These are phyloP conservation scores for Candida jianshihensis DNA, from an alignment of 805 yeast species.

Conservation along the genomic window DNA sequence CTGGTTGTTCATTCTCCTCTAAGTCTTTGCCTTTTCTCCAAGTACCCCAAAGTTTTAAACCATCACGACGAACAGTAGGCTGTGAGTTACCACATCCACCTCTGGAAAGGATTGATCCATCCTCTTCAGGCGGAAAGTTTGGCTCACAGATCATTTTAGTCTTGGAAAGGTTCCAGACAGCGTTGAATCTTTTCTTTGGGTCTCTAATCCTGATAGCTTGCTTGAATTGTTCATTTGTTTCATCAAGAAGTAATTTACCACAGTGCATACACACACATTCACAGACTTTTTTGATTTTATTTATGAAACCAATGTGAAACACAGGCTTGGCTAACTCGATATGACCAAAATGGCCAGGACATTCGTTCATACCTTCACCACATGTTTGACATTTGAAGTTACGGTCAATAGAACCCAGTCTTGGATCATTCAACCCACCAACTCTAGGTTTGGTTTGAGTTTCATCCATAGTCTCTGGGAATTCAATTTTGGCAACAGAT, in stretches of 20 bases:
- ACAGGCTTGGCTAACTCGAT: conserved; percentile 98
- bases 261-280: conserved; percentile 99
- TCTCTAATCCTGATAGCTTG: conserved; percentile 85
- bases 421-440: conserved; percentile 95
- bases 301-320: conserved; percentile 91
- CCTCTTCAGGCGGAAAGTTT: conserved; percentile 62
- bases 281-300: conserved; percentile 89
- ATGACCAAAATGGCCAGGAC: conserved; percentile 99
- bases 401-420: conserved; percentile 95
- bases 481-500: conserved; percentile 95
- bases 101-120: conserved; percentile 50
- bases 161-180: conserved; percentile 91
- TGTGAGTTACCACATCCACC: conserved; percentile 99
- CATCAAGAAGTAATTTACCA: conserved; percentile 89
- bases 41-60: conserved; percentile 94
- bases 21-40: conserved; percentile 83
- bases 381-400: conserved; percentile 98
- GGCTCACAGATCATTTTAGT: conserved; percentile 95
- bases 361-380: conserved; percentile 98
- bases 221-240: conserved; percentile 60
- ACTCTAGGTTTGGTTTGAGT: conserved; percentile 90
- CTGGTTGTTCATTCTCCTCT: conserved; percentile 85
- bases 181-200: conserved; percentile 92
- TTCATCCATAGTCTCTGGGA: conserved; percentile 99
- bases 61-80: conserved; percentile 94